Evolutionary conservation across 2,329 filamentous ascomycete genomes (phyloP).

Genomic region (Xylariaceae sp.): DNA sequence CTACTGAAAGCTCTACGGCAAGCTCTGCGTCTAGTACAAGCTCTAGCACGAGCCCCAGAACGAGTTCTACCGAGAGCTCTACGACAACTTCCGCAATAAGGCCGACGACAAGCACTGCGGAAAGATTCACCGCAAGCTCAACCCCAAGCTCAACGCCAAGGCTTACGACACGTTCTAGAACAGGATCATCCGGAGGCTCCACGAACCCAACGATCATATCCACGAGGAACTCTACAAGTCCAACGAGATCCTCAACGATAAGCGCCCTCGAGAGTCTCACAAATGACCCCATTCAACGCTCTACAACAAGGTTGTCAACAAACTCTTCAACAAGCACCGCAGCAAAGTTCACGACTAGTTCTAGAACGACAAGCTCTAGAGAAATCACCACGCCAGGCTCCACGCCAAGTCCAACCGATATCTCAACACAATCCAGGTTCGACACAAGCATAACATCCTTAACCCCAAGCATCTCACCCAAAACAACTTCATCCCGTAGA

Average conservation of each 20-base stretch:
- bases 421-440: neutral
- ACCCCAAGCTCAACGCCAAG: neutral
- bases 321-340: neutral
- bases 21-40: neutral
- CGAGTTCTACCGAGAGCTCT: neutral
- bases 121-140: neutral
- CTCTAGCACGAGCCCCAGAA: neutral
- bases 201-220: no score
- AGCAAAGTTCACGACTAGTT: neutral
- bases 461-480: neutral
- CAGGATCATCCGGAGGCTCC: no score
- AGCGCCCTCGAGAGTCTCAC: no score
- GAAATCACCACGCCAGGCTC: no score
- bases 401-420: neutral
- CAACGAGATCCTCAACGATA: no score
- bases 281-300: no score
- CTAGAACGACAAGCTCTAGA: neutral
- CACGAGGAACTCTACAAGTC: no score
- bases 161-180: no score
- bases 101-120: neutral
- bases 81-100: neutral
- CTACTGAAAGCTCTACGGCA: no score
- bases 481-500: neutral
- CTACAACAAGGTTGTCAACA: neutral
- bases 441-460: neutral